phyloP scores from a whole-genome alignment of 495 filamentous ascomycete genomes.

The Hypoxylon perforatum region DNA sequence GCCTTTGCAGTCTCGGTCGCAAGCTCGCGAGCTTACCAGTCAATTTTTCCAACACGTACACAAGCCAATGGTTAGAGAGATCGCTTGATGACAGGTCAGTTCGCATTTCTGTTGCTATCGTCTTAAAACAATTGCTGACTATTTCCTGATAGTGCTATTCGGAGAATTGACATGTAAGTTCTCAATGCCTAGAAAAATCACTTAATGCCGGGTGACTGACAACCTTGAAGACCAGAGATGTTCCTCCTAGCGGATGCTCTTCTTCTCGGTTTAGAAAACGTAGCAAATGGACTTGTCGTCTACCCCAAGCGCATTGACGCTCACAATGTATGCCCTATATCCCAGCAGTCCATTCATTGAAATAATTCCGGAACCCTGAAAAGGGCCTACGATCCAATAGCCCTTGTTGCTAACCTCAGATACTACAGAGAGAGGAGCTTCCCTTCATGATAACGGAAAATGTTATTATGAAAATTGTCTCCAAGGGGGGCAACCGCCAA shows the following conservation, averaged over 20 bases:
- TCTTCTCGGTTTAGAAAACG: constrained; percentile 75
- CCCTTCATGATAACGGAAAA: constrained; percentile 46
- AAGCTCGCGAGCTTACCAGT: background rate
- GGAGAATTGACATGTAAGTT: background rate
- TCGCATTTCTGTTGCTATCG: background rate
- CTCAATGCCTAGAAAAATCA: background rate
- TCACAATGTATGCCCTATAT: background rate
- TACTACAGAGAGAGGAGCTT: constrained; percentile 17
- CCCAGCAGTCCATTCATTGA: too few species aligned
- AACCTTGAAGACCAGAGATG: constrained; percentile 51
- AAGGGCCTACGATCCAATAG: too few species aligned
- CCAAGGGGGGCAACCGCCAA: constrained; percentile 80
- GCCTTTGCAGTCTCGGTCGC: background rate
- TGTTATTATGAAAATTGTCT: constrained; percentile 88
- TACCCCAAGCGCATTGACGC: constrained; percentile 74
- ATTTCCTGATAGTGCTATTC: background rate
- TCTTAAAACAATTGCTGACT: background rate
- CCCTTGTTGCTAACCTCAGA: too few species aligned
- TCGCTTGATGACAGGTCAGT: background rate
- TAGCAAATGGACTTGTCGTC: constrained; percentile 76
- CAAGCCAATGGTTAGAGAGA: background rate
- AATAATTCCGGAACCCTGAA: too few species aligned
- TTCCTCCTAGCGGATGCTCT: constrained; percentile 76
- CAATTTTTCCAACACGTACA: background rate
- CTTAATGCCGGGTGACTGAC: constrained; percentile 18